Conservation (phyloP, 305 asterid species). For the Solanum hybrid region DNA sequence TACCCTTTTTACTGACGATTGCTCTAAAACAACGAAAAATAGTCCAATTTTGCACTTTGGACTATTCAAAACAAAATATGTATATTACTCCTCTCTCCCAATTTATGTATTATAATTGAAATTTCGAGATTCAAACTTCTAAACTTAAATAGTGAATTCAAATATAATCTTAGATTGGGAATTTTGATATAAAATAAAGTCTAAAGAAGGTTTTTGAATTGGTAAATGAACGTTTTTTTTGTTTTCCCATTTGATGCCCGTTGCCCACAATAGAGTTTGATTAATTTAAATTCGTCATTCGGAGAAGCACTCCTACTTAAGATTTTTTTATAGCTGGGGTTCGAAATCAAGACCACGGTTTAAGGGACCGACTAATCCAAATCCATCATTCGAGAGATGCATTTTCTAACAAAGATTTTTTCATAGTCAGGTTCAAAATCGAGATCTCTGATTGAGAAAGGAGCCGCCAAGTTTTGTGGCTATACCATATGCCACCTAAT, state of each 20-base stretch:
- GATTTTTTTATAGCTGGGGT: rapidly evolving
- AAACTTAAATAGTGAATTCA: not conserved
- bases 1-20: not conserved
- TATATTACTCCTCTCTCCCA: not conserved
- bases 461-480: not conserved
- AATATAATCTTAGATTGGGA: not conserved
- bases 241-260: too few species aligned
- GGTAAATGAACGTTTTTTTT: not conserved
- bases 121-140: not conserved
- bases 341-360: rapidly evolving
- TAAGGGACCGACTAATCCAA: too few species aligned
- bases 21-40: not conserved
- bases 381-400: too few species aligned
- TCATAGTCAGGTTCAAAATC: rapidly evolving
- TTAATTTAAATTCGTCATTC: rapidly evolving
- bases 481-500: not conserved
- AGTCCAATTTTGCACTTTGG: not conserved
- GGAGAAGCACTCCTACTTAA: not conserved
- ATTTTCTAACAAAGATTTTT: not conserved
- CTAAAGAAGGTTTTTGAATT: not conserved
- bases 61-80: not conserved
- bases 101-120: not conserved
- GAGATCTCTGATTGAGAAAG: rapidly evolving
- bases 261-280: rapidly evolving
- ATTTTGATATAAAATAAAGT: too few species aligned